These are phyloP conservation scores for Hygrocybe coccinea DNA, from an alignment of 768 basidiomycete genomes.

Conservation along the genomic window DNA sequence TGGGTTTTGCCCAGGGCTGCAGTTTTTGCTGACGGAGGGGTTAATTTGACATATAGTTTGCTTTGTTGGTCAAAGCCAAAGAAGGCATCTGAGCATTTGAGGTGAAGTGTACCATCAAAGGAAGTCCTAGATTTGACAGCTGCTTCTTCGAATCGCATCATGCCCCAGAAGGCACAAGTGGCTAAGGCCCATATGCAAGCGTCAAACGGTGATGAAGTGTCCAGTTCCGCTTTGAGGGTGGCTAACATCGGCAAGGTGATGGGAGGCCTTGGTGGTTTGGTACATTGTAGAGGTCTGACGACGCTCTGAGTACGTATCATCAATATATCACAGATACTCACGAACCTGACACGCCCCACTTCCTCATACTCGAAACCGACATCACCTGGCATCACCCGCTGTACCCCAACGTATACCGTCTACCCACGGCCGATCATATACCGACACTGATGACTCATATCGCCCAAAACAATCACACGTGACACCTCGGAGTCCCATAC, in stretches of 20 bases:
- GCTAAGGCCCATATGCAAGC: constrained; percentile 38
- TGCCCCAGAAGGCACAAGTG: constrained; percentile 36
- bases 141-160: constrained; percentile 37
- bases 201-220: constrained; percentile 31
- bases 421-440: too few species aligned
- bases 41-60: constrained; percentile 24
- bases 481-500: too few species aligned
- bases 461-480: too few species aligned
- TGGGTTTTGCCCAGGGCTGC: constrained; percentile 30
- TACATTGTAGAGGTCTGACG: too few species aligned
- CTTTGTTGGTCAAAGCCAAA: constrained; percentile 23
- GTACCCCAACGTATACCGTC: too few species aligned
- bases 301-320: too few species aligned
- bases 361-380: too few species aligned
- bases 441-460: too few species aligned
- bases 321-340: too few species aligned
- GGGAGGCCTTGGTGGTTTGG: constrained; percentile 26
- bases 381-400: too few species aligned
- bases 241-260: constrained; percentile 31
- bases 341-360: too few species aligned
- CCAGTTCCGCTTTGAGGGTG: constrained; percentile 17
- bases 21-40: constrained; percentile 36
- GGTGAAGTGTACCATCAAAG: constrained; percentile 22
- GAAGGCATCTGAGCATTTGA: constrained; percentile 19
- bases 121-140: constrained; percentile 18